Evolutionary conservation across 2,329 filamentous ascomycete genomes (phyloP), one percentile per base, ranked within the genome.

Genomic region (Fusarium sp.): DNA sequence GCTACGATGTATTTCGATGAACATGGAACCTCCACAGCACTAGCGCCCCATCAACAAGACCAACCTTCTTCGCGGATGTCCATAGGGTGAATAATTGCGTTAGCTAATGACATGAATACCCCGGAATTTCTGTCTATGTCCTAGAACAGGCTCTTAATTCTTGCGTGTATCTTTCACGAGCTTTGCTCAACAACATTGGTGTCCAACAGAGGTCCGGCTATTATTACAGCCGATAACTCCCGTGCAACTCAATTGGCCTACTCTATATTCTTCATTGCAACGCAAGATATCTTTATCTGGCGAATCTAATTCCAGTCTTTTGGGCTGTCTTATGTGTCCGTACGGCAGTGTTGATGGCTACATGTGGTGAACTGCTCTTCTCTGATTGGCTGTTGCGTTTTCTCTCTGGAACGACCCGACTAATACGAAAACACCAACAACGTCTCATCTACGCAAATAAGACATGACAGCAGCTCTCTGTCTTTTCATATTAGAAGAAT

Each of bases 331-430:
- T 31, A 43, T 41, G 31, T 64, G 41, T 55, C 73, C 73, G 60
- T 68, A 73, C 59, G 65, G 10, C 56, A 39, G 24, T 49, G 68
- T 41, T 53, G 38, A 68, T 57, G 50, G 63, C 68, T 69, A 46
- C 74, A 76, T 76, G 74, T 76, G 74, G 64, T 68, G 48, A 52
- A 33, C 47, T 63, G 47, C 57, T 43, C 42, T 42, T 11, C 38
- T 65, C 46, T 71, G 68, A 75, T 75, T 75, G 73, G 73, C 42
- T 16, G 31, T 11, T 49, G 18, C 13, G 10, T 57, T 41, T 68
- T 49, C 49, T 31, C 9, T 58, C 65, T 48, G 31, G 61, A 59
- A 50, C 35, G 23, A 63, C 42, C 26, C 67, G 41, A 63, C 57
- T 72, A 59, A 61, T 56, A 71, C 33, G 35, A 63, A 69, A 63